Evolutionary conservation across 2,329 filamentous ascomycete species (phyloP).

Genomic region (Fusarium guadeloupense): DNA sequence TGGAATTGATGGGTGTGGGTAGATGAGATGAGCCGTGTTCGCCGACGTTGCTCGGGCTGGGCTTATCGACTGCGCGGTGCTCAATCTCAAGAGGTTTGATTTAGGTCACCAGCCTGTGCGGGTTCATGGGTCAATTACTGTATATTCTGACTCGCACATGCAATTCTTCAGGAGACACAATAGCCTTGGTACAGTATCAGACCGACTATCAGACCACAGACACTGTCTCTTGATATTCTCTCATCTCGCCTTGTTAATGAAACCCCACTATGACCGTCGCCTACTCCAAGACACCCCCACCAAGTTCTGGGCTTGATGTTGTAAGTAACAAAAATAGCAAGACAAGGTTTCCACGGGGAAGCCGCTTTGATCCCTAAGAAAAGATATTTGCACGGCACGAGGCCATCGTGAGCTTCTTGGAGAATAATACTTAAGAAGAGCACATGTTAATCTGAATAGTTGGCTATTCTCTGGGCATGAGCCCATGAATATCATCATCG

Average conservation of each 20-base stretch:
- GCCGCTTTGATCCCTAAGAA: slow-evolving; percentile 22
- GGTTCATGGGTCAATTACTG: slow-evolving; percentile 20
- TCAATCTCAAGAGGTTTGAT: slow-evolving; percentile 24
- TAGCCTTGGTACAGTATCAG: slow-evolving; percentile 8
- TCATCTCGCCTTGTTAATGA: slow-evolving; percentile 18
- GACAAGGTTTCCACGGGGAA: slow-evolving; percentile 25
- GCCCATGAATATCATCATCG: slow-evolving; percentile 26
- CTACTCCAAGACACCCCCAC: slow-evolving; percentile 32
- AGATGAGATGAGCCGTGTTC: slow-evolving; percentile 19
- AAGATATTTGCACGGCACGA: neutral
- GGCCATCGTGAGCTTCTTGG: slow-evolving; percentile 21
- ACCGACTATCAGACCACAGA: neutral
- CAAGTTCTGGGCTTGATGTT: slow-evolving; percentile 17
- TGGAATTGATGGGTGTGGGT: slow-evolving; percentile 38
- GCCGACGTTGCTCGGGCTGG: slow-evolving; percentile 22
- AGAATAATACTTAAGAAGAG: neutral
- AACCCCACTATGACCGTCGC: slow-evolving; percentile 27
- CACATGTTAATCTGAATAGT: slow-evolving; percentile 1
- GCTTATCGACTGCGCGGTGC: slow-evolving; percentile 24
- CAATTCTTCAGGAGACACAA: neutral
- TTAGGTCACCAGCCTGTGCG: slow-evolving; percentile 22
- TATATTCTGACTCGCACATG: slow-evolving; percentile 31
- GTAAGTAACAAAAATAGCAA: slow-evolving; percentile 28
- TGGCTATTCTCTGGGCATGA: slow-evolving; percentile 19
- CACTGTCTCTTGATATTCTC: slow-evolving; percentile 24